Base-by-base conservation (phyloP, 2,329 filamentous ascomycete species). In the Ceratocystis cacaofunesta region DNA sequence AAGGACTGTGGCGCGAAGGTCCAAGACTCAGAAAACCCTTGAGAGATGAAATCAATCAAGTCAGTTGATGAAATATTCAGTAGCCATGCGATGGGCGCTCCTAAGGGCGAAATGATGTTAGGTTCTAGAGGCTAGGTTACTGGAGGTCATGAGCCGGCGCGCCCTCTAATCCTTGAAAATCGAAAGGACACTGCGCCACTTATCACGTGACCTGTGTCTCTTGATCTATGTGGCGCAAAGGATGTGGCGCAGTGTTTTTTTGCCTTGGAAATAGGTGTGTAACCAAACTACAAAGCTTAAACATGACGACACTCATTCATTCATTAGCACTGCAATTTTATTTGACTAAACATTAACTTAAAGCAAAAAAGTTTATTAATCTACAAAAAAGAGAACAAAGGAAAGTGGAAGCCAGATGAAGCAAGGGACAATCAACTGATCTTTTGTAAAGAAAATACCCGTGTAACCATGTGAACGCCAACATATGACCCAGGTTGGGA, bases 391-490 rank as follows among this genome's bases (percentile, higher is more conserved):
- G 3, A 41, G 36, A 41, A 41, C 10, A 41, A 41, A 41, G 36
- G 36, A 36, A 58, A 58, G 55, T 15, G 32, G 12, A 58, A 36
- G 5, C 55, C 58, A 32, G 44, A 30, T n/a, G 19, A 43, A 50
- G 10, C 19, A 52, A 22, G 6, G 28, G 25, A 25, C 25, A 19
- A 36, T 19, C 8, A n/a, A 36, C 55, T 17, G 3, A 32, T 15
- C 55, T 8, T 58, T 6, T 52, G 48, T 52, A 25, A 58, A 36
- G 22, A 58, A 58, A 25, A 32, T 19, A 15, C 55, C 30, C 28
- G 55, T 58, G 55, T 58, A 36, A 36, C 28, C 55, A 32, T 58
- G 55, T n/a, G 28, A 58, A 58, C 55, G 55, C 55, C 55, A 58
- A 58, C 55, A 4, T 7, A 36, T 36, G 28, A 36, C 55, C 55